phyloP scores from a whole-genome alignment of 2,329 filamentous ascomycete species.

The Aspergillus sp. region DNA sequence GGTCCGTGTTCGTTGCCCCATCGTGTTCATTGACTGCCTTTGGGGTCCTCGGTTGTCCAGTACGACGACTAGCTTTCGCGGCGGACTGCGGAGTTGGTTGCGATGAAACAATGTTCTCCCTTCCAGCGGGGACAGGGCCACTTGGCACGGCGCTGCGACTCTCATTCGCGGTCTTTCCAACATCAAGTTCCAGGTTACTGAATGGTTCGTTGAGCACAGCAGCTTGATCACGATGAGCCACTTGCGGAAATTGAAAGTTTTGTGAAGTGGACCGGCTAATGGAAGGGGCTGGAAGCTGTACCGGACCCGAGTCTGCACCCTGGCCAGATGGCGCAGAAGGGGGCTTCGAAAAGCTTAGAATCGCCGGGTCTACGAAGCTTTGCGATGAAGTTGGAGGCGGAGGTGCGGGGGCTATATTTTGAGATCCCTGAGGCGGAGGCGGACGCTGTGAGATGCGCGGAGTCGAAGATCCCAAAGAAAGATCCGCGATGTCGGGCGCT shows the following conservation, averaged over 20 bases:
- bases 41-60: slow-evolving; percentile 47
- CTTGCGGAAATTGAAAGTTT: slow-evolving; percentile 15
- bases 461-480: slow-evolving; percentile 38
- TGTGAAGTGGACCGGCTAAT: slow-evolving; percentile 31
- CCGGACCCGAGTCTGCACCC: slow-evolving; percentile 10
- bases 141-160: slow-evolving; percentile 15
- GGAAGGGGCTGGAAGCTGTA: slow-evolving; percentile 23
- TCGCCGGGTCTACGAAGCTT: slow-evolving; percentile 77
- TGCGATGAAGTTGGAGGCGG: slow-evolving; percentile 39
- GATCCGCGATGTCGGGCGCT: slow-evolving; percentile 60
- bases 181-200: slow-evolving; percentile 42
- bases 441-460: slow-evolving; percentile 20
- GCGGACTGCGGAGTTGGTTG: slow-evolving; percentile 30
- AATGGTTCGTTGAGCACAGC: slow-evolving; percentile 50
- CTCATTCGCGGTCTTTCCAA: slow-evolving; percentile 20
- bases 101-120: slow-evolving; percentile 21
- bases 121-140: slow-evolving; percentile 19
- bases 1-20: slow-evolving; percentile 35
- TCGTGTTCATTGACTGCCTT: slow-evolving; percentile 36
- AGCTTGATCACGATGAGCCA: slow-evolving; percentile 29
- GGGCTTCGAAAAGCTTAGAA: slow-evolving; percentile 65
- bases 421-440: slow-evolving; percentile 20
- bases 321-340: slow-evolving; percentile 18
- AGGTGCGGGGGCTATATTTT: slow-evolving; percentile 16
- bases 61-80: slow-evolving; percentile 49